phyloP scores from a whole-genome alignment of 495 filamentous ascomycete species.

The Lophium mytilinum region DNA sequence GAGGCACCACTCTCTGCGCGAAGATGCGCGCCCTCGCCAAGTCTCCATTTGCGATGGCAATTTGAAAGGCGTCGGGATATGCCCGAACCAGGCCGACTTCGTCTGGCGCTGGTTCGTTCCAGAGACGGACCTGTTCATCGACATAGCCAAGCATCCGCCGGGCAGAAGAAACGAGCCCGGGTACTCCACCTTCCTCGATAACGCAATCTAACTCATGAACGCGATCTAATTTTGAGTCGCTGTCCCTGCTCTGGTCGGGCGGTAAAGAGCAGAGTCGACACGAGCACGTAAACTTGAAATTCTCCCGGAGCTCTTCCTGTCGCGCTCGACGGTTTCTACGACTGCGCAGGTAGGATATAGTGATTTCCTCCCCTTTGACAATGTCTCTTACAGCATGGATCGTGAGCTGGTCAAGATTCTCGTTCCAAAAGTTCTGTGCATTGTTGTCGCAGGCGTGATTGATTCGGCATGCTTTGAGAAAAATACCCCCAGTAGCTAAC shows the following conservation, averaged over 20 bases:
- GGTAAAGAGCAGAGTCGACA: constrained; percentile 15
- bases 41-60: constrained; percentile 14
- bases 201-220: constrained; percentile 4
- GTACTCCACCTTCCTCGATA: constrained; percentile 4
- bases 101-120: constrained; percentile 6
- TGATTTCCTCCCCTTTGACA: constrained; percentile 34
- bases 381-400: constrained; percentile 29
- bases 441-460: constrained; percentile 37
- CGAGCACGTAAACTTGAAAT: constrained; percentile 8
- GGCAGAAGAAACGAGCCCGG: constrained; percentile 1
- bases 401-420: constrained; percentile 22
- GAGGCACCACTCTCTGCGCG: constrained; percentile 8
- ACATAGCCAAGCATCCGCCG: constrained; percentile 8
- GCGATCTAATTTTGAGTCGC: constrained; percentile 6
- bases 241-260: constrained; percentile 7
- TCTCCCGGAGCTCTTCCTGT: constrained; percentile 4
- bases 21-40: constrained; percentile 13
- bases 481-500: constrained; percentile 21
- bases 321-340: constrained; percentile 12
- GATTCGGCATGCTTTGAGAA: constrained; percentile 32
- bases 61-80: constrained; percentile 10
- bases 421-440: constrained; percentile 33
- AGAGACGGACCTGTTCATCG: constrained; percentile 14
- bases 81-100: constrained; percentile 7
- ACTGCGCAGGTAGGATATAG: constrained; percentile 29